These are phyloP conservation scores for Mrakiaceae sp. DNA, from an alignment of 1,284 basidiomycete species.

Conservation along the genomic window DNA sequence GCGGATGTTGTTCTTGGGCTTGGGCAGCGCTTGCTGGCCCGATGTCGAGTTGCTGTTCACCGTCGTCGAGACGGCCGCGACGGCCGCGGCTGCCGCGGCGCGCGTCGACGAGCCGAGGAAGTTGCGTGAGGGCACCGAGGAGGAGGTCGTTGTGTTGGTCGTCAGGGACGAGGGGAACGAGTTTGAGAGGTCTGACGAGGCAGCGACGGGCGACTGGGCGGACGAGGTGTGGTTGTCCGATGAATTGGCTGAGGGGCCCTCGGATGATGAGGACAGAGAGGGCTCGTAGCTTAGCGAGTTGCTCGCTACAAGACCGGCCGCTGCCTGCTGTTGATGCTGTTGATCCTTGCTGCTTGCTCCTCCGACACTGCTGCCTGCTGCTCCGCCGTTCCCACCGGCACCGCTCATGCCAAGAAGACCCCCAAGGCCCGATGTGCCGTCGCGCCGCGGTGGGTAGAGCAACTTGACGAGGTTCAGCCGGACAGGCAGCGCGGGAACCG, in stretches of 20 bases:
- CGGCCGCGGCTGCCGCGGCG: no score
- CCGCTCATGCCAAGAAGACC: conserved; percentile 37
- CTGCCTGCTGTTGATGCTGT: conserved; percentile 15
- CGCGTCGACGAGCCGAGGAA: background rate
- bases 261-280: background rate
- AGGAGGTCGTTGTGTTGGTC: conserved; percentile 37
- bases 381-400: conserved; percentile 21
- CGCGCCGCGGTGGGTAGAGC: conserved; percentile 45
- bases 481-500: conserved; percentile 12
- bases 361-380: no score
- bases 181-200: background rate
- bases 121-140: conserved; percentile 20
- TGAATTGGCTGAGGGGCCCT: background rate
- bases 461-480: conserved; percentile 25
- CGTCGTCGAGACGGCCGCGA: no score
- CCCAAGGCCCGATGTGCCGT: conserved; percentile 35
- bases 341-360: background rate
- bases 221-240: background rate
- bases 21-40: conserved; percentile 28
- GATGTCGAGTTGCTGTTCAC: no score
- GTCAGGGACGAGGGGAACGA: conserved; percentile 23
- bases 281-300: background rate
- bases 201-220: background rate
- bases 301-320: no score
- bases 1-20: conserved; percentile 76